phyloP scores from a whole-genome alignment of 108 stramenopile species.

The Nitzschia sp. region DNA sequence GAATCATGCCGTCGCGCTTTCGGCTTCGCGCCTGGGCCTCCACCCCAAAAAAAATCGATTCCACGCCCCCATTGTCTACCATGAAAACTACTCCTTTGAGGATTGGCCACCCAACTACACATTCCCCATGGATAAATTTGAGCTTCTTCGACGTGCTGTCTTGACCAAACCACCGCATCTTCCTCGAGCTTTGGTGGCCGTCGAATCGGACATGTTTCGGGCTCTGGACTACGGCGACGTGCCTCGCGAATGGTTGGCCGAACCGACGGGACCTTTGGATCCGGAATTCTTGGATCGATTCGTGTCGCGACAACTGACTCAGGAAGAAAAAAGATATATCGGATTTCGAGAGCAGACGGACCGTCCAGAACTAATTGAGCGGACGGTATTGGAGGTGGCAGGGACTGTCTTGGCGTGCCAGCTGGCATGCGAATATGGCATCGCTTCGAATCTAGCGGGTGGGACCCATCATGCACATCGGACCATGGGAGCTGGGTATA shows the following conservation, averaged over 20 bases:
- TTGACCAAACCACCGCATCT: slow-evolving; percentile 24
- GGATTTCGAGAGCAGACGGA: slow-evolving; percentile 73
- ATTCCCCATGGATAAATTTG: slow-evolving; percentile 69
- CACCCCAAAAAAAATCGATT: slow-evolving; percentile 54
- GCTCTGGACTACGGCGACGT: slow-evolving; percentile 38
- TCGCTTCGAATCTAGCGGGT: slow-evolving; percentile 77
- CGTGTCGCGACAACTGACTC: slow-evolving; percentile 41
- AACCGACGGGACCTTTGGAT: slow-evolving; percentile 7
- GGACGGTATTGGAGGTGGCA: slow-evolving; percentile 75
- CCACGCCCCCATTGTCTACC: slow-evolving; percentile 73
- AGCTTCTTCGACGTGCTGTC: slow-evolving; percentile 45
- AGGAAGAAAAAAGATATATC: slow-evolving; percentile 61
- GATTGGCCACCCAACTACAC: slow-evolving; percentile 66
- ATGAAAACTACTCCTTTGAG: slow-evolving; percentile 64
- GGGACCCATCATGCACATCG: slow-evolving; percentile 83
- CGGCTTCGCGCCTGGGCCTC: slow-evolving; percentile 43
- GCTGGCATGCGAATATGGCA: slow-evolving; percentile 70
- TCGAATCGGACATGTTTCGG: slow-evolving; percentile 49
- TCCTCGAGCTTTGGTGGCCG: slow-evolving; percentile 45
- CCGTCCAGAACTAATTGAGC: slow-evolving; percentile 62
- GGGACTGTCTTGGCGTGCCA: slow-evolving; percentile 74
- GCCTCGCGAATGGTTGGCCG: slow-evolving; percentile 10
- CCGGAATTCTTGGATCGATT: slow-evolving; percentile 53
- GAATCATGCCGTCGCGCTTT: neutral
- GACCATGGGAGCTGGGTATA: slow-evolving; percentile 68